These are phyloP conservation scores for Rubroshorea leprosula DNA, from an alignment of 345 rosid species.

Conservation along the genomic window DNA sequence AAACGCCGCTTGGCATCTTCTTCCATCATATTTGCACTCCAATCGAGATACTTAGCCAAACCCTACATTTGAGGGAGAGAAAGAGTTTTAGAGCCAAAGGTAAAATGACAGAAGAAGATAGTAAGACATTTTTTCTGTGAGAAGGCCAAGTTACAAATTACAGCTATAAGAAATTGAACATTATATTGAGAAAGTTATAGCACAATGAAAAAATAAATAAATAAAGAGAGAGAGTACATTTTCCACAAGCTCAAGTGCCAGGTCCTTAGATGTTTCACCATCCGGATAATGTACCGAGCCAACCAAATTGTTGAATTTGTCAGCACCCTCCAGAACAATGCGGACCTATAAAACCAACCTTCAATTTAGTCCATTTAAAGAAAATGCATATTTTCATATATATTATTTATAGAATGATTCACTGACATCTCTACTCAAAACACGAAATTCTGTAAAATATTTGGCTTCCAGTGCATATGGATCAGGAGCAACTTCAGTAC, in stretches of 20 bases:
- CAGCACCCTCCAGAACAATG: constrained; percentile 94
- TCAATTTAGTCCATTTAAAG: constrained; percentile 17
- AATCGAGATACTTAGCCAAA: constrained; percentile 89
- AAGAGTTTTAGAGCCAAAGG: background rate
- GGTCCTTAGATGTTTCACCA: constrained; percentile 78
- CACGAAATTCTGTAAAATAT: constrained; percentile 83
- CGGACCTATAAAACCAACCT: constrained; percentile 63
- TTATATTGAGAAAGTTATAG: constrained; percentile 1
- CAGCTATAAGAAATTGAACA: no score
- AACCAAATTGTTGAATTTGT: constrained; percentile 86
- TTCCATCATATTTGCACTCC: constrained; percentile 99
- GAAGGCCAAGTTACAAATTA: no score
- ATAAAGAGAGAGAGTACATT: no score
- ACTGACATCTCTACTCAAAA: constrained; percentile 79
- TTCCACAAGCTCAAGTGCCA: constrained; percentile 89
- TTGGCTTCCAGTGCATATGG: constrained; percentile 90
- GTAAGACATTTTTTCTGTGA: no score
- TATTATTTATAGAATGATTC: constrained; percentile 8
- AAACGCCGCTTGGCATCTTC: constrained; percentile 72
- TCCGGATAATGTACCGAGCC: constrained; percentile 90
- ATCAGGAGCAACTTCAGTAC: constrained; percentile 67
- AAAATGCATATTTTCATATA: constrained; percentile 1
- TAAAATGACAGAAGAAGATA: background rate
- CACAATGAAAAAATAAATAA: constrained; percentile 11
- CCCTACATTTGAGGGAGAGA: constrained; percentile 48